phyloP scores from a whole-genome alignment of 306 rosid genomes.

The Sphenostylis stenocarpa region DNA sequence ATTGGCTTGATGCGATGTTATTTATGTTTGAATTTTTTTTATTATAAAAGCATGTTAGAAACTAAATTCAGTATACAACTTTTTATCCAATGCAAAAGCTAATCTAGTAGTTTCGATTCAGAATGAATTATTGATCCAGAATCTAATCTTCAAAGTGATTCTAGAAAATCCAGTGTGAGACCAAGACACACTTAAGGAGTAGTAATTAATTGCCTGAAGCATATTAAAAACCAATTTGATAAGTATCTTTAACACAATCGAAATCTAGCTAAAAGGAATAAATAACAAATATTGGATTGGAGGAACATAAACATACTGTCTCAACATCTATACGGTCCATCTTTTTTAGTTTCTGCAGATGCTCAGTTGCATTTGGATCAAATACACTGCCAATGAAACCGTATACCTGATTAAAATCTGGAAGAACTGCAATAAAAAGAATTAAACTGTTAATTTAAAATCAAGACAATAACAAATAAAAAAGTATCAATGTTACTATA shows the following conservation, averaged over 20 bases:
- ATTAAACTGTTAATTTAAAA: not conserved
- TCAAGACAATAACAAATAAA: not conserved
- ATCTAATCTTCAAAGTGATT: too few relatives aligned
- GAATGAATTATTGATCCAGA: too few relatives aligned
- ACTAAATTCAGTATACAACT: too few relatives aligned
- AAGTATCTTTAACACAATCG: not conserved
- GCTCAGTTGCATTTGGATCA: slow-evolving; percentile 65
- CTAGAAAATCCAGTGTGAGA: too few relatives aligned
- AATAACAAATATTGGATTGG: not conserved
- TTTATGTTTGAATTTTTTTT: too few relatives aligned
- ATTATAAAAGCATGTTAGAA: too few relatives aligned
- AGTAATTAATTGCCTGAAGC: not conserved
- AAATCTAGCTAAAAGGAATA: not conserved
- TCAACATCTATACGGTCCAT: slow-evolving; percentile 85
- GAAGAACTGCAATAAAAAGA: slow-evolving; percentile 67
- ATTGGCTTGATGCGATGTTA: too few relatives aligned
- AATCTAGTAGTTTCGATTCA: too few relatives aligned
- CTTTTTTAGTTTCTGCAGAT: slow-evolving; percentile 63
- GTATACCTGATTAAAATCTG: slow-evolving; percentile 78
- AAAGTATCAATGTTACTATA: not conserved
- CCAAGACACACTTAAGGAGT: not conserved
- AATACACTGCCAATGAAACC: slow-evolving; percentile 82
- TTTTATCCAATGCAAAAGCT: too few relatives aligned
- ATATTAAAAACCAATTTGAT: not conserved
- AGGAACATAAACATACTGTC: slow-evolving; percentile 49